Conservation (phyloP, 306 rosid genomes). For the Malus domestica region ASM211411v1 NC_041797.1:17691001-17691500, state of each 20-base stretch:
- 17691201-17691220: too few relatives aligned
- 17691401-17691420: constrained; percentile 81
- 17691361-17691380: constrained; percentile 58
- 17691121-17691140: constrained; percentile 74
- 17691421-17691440: constrained; percentile 41
- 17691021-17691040: constrained; percentile 56
- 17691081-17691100: constrained; percentile 60
- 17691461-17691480: background rate
- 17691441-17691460: background rate
- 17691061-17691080: constrained; percentile 72
- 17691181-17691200: background rate
- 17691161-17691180: background rate
- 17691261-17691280: background rate
- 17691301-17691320: background rate
- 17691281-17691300: background rate
- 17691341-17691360: constrained; percentile 61
- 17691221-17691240: too few relatives aligned
- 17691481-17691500: too few relatives aligned
- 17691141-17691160: constrained; percentile 33
- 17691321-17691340: constrained; percentile 31
- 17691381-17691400: constrained; percentile 61
- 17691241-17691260: too few relatives aligned
- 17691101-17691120: constrained; percentile 74
- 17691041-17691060: constrained; percentile 53
- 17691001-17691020: constrained; percentile 87